Conservation (phyloP, 2,329 filamentous ascomycete genomes). For the Ceratocystis destructans region DNA sequence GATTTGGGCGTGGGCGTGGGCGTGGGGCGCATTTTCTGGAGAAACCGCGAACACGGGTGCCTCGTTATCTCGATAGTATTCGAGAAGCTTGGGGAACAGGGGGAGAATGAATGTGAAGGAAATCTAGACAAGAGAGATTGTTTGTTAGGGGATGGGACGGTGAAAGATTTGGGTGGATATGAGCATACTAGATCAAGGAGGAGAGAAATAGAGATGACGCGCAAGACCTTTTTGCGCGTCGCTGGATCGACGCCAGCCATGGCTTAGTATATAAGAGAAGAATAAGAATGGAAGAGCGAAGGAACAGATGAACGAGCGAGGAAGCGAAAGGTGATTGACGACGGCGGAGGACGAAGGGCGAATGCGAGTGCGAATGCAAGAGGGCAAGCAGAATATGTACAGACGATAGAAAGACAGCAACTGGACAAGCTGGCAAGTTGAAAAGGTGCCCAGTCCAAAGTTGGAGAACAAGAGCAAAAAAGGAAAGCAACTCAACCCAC, state of each 20-base stretch:
- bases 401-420: no score
- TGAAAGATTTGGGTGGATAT: not conserved
- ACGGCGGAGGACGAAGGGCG: no score
- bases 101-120: slow-evolving; percentile 98
- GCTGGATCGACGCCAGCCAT: slow-evolving; percentile 38
- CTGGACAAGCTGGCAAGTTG: no score
- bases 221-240: slow-evolving; percentile 66
- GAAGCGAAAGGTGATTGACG: no score
- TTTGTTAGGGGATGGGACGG: slow-evolving; percentile 9
- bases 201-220: slow-evolving; percentile 77
- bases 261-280: not conserved
- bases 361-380: no score
- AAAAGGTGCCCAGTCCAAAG: no score
- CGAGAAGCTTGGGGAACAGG: slow-evolving; percentile 84
- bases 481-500: no score
- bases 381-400: no score
- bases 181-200: slow-evolving; percentile 68
- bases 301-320: no score
- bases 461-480: no score
- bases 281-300: no score
- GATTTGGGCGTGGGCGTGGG: slow-evolving; percentile 13
- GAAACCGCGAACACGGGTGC: slow-evolving; percentile 31
- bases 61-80: slow-evolving; percentile 88
- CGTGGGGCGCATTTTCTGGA: slow-evolving; percentile 30
- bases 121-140: slow-evolving; percentile 42